Evolutionary conservation across 176 grass and related monocot genomes (phyloP), one percentile per base, ranked within the genome.

Genomic region (Tuctoria greenei): DNA sequence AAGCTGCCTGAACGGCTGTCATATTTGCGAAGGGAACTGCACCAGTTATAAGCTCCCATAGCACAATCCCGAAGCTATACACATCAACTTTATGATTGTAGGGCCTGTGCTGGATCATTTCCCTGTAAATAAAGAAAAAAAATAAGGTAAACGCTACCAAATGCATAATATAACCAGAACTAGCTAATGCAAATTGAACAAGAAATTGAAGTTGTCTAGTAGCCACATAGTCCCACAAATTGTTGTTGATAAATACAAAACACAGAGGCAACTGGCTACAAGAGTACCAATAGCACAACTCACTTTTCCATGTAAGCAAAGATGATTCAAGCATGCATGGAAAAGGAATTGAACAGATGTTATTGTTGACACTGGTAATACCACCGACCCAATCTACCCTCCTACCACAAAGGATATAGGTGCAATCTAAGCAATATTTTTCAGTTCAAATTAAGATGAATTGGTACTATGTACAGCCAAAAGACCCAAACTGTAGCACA

Each of bases 1-100:
- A 98, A 86, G 95, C 95, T 8, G 95, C 95, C 77, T 98, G 95
- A 64, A 95, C 84, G 12, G 91, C 89, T 27, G 95, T 92, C 95
- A 95, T 98, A 66, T 98, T 95, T 62, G 83, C 83, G 79, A 98
- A 98, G 4, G 95, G 95, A 73, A 98, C 86, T 79, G 92, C 92
- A 69, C 95, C 95, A 0, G 95, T 95, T 62, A 98, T 93, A 27
- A 98, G 95, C 85, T 98, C 95, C 95, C 95, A 98, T 52, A 98
- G 28, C 20, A 98, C 91, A 10, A 98, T 95, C 36, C 91, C 95
- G 36, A 98, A 98, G 79, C 95, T 98, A 28, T 98, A 98, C 11
- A 94, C 95, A 66, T 98, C 95, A 50, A 98, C 95, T 85, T 98
- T 98, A 72, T 98, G 95, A 75, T 89, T 88, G 71, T 94, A 98